Percentiles rank a stretch among this genome's conserved stretches.
Conservation (phyloP, 768 basidiomycete genomes). For the Phlebiopsis gigantea region DNA sequence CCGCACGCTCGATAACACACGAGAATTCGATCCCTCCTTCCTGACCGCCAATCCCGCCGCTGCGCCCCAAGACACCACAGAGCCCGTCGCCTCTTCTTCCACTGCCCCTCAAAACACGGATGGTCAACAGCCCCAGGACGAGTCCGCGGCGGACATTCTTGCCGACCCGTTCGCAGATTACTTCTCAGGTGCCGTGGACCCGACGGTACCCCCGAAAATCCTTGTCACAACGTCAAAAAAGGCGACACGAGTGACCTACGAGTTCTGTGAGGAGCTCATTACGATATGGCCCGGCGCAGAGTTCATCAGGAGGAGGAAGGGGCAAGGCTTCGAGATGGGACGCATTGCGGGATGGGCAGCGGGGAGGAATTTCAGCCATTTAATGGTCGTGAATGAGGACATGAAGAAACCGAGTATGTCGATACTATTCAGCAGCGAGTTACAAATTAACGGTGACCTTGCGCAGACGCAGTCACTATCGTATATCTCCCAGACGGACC, state of each 20-base stretch:
- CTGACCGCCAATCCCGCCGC: conserved; percentile 46
- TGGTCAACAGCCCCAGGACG: conserved; percentile 36
- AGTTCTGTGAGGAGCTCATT: conserved; percentile 88
- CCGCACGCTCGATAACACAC: conserved; percentile 87
- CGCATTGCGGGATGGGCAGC: conserved; percentile 92
- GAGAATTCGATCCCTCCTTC: conserved; percentile 74
- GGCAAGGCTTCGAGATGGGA: conserved; percentile 87
- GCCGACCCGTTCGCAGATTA: conserved; percentile 77
- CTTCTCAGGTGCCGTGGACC: conserved; percentile 63
- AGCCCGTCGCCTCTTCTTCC: conserved; percentile 27
- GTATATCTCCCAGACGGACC: conserved; percentile 90
- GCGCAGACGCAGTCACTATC: conserved; percentile 84
- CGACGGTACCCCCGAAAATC: conserved; percentile 75
- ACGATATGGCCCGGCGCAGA: conserved; percentile 91
- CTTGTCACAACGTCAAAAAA: conserved; percentile 88
- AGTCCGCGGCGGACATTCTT: conserved; percentile 62
- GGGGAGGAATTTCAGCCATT: conserved; percentile 79
- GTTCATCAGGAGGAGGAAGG: conserved; percentile 80
- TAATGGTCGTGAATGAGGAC: conserved; percentile 94
- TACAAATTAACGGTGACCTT: conserved; percentile 12
- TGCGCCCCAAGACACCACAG: conserved; percentile 6
- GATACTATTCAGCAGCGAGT: not conserved
- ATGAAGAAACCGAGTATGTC: conserved; percentile 86
- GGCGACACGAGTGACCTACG: conserved; percentile 84
- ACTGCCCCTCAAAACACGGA: conserved; percentile 17